Percentiles rank a stretch among this genome's conserved stretches.
These are phyloP conservation scores for Amylocystis lapponica DNA, from an alignment of 768 basidiomycete species.

Conservation along the genomic window DNA sequence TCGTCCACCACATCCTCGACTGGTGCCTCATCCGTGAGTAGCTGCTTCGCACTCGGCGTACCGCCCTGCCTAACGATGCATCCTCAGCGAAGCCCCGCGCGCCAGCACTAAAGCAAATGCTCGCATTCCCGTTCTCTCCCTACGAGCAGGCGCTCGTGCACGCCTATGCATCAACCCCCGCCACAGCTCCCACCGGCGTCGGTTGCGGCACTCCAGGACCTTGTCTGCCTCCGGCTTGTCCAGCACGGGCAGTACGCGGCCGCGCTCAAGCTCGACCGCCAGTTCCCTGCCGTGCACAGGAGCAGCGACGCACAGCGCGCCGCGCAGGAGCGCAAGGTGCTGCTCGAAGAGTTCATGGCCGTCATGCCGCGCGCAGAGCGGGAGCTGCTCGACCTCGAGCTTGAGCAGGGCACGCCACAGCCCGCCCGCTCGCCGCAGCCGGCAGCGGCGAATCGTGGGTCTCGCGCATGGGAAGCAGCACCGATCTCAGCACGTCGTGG, in stretches of 20 bases:
- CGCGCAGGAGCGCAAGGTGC: conserved; percentile 51
- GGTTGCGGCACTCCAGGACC: conserved; percentile 61
- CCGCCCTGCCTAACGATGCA: conserved; percentile 5
- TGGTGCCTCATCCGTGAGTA: conserved; percentile 69
- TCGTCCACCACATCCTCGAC: conserved; percentile 54
- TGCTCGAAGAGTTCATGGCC: conserved; percentile 65
- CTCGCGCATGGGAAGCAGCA: conserved; percentile 11
- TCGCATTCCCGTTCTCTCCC: conserved; percentile 58
- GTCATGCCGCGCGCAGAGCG: conserved; percentile 61
- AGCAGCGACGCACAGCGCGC: conserved; percentile 27
- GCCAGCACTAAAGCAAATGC: conserved; percentile 50
- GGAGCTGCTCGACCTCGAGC: conserved; percentile 52
- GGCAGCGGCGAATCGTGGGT: conserved; percentile 5
- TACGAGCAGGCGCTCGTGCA: conserved; percentile 60
- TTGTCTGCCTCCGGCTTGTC: conserved; percentile 74
- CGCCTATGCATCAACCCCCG: conserved; percentile 55
- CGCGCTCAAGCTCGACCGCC: conserved; percentile 72
- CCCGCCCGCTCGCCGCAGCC: conserved; percentile 3
- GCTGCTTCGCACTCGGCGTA: neutral
- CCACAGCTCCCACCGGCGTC: conserved; percentile 39
- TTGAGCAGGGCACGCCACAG: conserved; percentile 30
- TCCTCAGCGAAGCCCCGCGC: conserved; percentile 53
- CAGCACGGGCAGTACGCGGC: conserved; percentile 63
- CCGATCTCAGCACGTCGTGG: conserved; percentile 56
- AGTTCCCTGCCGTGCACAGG: conserved; percentile 36